phyloP scores from a whole-genome alignment of 2,329 filamentous ascomycete genomes.

The Phaeophleospora eucalypticola region DNA sequence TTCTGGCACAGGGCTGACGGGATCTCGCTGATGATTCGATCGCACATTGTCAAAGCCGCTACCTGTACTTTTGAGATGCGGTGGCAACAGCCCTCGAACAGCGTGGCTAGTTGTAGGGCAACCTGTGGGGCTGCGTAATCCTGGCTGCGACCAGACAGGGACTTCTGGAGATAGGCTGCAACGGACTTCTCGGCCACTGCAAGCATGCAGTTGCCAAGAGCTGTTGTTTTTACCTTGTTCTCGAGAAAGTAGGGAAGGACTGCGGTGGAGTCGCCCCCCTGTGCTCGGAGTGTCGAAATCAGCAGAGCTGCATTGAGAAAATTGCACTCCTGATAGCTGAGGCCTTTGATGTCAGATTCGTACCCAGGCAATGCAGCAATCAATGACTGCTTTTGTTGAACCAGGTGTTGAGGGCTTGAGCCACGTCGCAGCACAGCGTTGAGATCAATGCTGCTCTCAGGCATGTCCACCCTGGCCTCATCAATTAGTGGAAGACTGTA shows the following conservation, averaged over 20 bases:
- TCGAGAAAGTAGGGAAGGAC: conserved; percentile 92
- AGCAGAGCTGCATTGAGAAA: conserved; percentile 89
- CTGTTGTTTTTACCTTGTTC: conserved; percentile 65
- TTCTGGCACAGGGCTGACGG: conserved; percentile 89
- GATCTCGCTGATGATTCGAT: conserved; percentile 77
- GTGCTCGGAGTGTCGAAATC: conserved; percentile 81
- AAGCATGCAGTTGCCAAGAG: conserved; percentile 60
- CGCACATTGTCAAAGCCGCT: conserved; percentile 76
- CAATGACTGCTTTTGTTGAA: conserved; percentile 76
- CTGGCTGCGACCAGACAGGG: conserved; percentile 64
- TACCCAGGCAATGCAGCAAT: conserved; percentile 69
- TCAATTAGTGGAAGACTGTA: conserved; percentile 84
- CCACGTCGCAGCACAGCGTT: conserved; percentile 89
- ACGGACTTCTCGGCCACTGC: conserved; percentile 66
- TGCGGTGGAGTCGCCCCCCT: conserved; percentile 84
- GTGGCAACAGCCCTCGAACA: conserved; percentile 89
- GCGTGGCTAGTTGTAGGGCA: conserved; percentile 78
- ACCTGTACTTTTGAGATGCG: conserved; percentile 88
- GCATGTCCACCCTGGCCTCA: conserved; percentile 80
- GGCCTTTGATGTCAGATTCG: conserved; percentile 70
- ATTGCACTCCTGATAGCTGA: conserved; percentile 86
- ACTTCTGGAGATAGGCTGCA: conserved; percentile 72
- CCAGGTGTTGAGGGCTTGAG: conserved; percentile 71
- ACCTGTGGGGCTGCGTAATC: conserved; percentile 87
- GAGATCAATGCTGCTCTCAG: conserved; percentile 94